Percentiles rank a stretch among this genome's conserved stretches.
phyloP scores from a whole-genome alignment of 805 yeast species.

The Nadsonia fulvescens region DNA sequence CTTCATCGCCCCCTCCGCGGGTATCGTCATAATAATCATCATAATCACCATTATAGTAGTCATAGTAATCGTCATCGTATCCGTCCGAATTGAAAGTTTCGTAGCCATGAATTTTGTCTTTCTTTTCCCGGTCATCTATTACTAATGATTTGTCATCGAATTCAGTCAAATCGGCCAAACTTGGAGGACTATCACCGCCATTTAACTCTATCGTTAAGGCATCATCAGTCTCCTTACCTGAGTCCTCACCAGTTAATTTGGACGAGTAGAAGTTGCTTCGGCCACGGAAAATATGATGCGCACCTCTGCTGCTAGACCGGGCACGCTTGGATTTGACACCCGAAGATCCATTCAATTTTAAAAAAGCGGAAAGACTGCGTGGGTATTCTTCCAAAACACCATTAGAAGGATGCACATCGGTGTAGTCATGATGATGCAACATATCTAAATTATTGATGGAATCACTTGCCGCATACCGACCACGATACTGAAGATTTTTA shows the following conservation, averaged over 20 bases:
- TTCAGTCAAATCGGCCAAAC: slow-evolving; percentile 2
- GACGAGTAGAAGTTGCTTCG: slow-evolving; percentile 1
- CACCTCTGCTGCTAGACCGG: neutral
- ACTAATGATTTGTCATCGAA: slow-evolving; percentile 1
- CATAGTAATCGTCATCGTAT: neutral
- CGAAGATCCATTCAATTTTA: slow-evolving; percentile 5
- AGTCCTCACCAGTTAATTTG: neutral
- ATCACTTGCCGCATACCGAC: slow-evolving; percentile 4
- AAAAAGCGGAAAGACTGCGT: neutral
- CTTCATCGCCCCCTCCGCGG: neutral
- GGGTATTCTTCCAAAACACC: slow-evolving; percentile 1
- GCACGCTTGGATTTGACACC: slow-evolving; percentile 1
- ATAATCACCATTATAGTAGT: slow-evolving; percentile 3
- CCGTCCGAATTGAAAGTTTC: slow-evolving; percentile 1
- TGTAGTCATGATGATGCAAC: slow-evolving; percentile 4
- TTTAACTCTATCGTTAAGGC: slow-evolving; percentile 2
- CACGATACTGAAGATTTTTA: slow-evolving; percentile 4
- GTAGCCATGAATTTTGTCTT: neutral
- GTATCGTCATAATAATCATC: slow-evolving; percentile 5
- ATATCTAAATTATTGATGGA: slow-evolving; percentile 3
- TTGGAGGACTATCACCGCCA: slow-evolving; percentile 1
- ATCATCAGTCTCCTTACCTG: slow-evolving; percentile 3
- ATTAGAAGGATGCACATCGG: slow-evolving; percentile 3
- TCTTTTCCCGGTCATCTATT: neutral
- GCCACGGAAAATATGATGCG: neutral